Evolutionary conservation across 208 protist species (phyloP).

Genomic region (Porcisia deanei): DNA sequence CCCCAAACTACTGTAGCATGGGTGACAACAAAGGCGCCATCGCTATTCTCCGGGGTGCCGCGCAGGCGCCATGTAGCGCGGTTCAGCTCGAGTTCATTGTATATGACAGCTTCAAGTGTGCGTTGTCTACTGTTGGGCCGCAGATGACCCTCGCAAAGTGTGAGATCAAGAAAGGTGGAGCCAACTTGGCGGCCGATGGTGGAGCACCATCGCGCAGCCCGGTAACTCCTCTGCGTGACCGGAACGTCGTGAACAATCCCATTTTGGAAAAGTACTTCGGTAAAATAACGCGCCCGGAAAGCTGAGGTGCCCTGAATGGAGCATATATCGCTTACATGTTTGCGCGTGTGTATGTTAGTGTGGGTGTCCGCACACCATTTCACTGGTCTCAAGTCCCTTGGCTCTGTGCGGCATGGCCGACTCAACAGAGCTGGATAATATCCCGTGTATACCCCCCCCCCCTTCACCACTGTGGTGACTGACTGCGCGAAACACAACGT

Average conservation of each 20-base stretch:
- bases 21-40: slow-evolving; percentile 75
- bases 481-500: not conserved
- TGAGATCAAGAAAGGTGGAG: not conserved
- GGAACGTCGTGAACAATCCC: slow-evolving; percentile 53
- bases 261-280: slow-evolving; percentile 60
- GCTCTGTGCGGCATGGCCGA: not conserved
- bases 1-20: slow-evolving; percentile 86
- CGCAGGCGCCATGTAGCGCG: slow-evolving; percentile 35
- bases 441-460: not conserved
- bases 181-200: slow-evolving; percentile 7
- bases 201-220: not conserved
- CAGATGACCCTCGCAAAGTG: slow-evolving; percentile 1
- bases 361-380: not conserved
- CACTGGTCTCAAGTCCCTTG: not conserved
- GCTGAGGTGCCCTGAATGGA: not conserved
- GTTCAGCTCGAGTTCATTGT: slow-evolving; percentile 69
- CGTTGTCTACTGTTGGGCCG: slow-evolving; percentile 10
- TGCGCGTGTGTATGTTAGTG: not conserved
- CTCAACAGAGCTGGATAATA: not conserved
- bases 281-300: not conserved
- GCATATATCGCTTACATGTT: not conserved
- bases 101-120: slow-evolving; percentile 51
- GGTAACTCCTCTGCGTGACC: slow-evolving; percentile 19
- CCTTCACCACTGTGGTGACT: not conserved
- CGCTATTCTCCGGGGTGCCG: slow-evolving; percentile 53